Base-by-base conservation (phyloP, 2,329 filamentous ascomycete genomes). In the Parastagonospora avenae region DNA sequence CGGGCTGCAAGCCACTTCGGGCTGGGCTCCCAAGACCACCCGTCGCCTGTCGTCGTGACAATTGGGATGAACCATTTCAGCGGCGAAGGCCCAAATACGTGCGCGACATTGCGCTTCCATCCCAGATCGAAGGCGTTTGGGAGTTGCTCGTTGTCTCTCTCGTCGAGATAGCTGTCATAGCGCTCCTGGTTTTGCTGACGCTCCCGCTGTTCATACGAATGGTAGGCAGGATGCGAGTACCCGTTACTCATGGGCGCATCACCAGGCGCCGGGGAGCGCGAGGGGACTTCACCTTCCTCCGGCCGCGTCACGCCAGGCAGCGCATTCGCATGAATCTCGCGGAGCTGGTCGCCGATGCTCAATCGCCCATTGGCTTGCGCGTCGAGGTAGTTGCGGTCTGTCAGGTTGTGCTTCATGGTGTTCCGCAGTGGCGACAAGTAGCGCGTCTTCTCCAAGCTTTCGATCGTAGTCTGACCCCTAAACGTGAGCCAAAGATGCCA, bases 41-140 rank as follows among this genome's bases (percentile, higher is more conserved):
- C 94, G 71, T 99, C 91, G 30, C 93, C 93, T 0, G 85, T 90
- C 2, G 92, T 96, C 67, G 89, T 97, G 72, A 84, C 85, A 39
- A 97, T 77, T 0, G 94, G 94, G 1, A 97, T 54, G 27, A 81
- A 76, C 93, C 94, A 97, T 8, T 94, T 78, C 24, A 84, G 74
- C 1, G 86, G 86, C 1, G 79, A 84, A 0, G 85, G 83, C 0
- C 94, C 94, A 59, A 99, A 91, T 2, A 99, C 82, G 70, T 96
- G 90, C 1, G 76, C 69, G 4, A 97, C 73, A 70, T 99, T 99
- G 36, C 82, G 83, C 50, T 83, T 85, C 82, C 88, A 88, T 52
- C 94, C 94, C 2, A 96, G 84, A 64, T 99, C 90, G 67, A 99
- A 99, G 2, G 92, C 94, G 68, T 94, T 92, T 1, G 94, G 94